Evolutionary conservation across 345 rosid genomes (phyloP), one percentile per base, ranked within the genome.

Genomic region (Arabis hirsuta): DNA sequence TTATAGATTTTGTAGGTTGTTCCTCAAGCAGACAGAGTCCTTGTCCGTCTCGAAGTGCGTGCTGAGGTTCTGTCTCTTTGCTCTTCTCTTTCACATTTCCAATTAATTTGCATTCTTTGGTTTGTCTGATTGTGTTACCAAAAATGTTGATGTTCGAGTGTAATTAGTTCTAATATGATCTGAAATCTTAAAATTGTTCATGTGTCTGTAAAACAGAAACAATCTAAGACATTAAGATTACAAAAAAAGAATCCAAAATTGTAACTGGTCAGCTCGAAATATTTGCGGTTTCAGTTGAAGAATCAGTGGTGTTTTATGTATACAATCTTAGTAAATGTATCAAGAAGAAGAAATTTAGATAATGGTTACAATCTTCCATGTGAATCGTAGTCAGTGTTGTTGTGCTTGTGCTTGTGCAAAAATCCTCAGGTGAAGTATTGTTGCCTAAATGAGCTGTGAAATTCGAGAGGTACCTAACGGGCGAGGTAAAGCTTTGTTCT

Each of bases 21-120:
- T 79, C 92, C 97, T 9, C 97, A 91, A 83, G 89, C 94, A 72
- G 96, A 91, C 42, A 86, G 97, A 62, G 94, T 89, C 54, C 90
- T 91, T 20, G 77, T 87, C 56, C 94, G 94, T 70, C 92, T 91
- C 29, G 87, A 89, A 56, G 78, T 78, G 62, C 84, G 85, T 32
- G 75, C 91, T 5, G 91, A 89, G 93, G 97, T 91, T 63, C 78
- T 27, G 27, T 66, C 42, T 31, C 13, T 22, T 14, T 7, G 1
- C 24, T 32, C 24, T 36, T 57, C 27, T 58, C 9, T 58, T n/a
- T n/a, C 46, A 58, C 61, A 6, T 10, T 58, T 19, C 19, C 31
- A 58, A n/a, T 22, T 1, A 9, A 4, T 52, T 52, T 27, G 31
- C 50, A 32, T 32, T 32, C 6, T 6, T 32, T 32, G 7, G 8